A percentile compares a stretch with the other conserved stretches of the same genome.
Conservation (phyloP, 176 grass and related monocot genomes). For the Tillandsia fasciculata region DNA sequence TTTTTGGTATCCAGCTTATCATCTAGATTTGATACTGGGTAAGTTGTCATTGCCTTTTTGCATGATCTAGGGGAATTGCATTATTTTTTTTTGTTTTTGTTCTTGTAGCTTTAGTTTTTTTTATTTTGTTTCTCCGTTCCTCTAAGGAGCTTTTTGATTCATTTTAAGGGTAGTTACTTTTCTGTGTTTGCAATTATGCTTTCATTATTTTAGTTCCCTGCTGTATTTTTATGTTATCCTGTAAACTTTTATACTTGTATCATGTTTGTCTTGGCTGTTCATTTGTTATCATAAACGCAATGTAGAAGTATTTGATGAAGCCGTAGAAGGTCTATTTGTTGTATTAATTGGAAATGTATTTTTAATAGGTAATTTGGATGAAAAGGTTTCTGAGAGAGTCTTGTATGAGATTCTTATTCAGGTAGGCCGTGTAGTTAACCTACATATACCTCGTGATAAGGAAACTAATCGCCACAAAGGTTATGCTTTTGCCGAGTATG, state of each 20-base stretch:
- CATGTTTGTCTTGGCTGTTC: neutral
- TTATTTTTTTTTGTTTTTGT: neutral
- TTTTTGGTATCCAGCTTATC: too few relatives aligned
- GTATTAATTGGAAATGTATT: slow-evolving; percentile 19
- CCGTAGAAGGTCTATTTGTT: neutral
- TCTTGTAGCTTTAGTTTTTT: slow-evolving; percentile 1
- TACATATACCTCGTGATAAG: slow-evolving; percentile 94
- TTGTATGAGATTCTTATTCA: slow-evolving; percentile 97
- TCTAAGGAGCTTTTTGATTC: neutral
- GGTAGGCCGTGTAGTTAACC: slow-evolving; percentile 81
- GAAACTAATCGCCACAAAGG: slow-evolving; percentile 83
- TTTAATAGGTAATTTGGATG: slow-evolving; percentile 96
- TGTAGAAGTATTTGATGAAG: neutral
- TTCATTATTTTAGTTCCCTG: neutral
- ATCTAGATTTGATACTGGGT: too few relatives aligned
- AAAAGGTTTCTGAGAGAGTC: slow-evolving; percentile 72
- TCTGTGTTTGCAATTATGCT: too few relatives aligned
- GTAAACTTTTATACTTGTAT: neutral
- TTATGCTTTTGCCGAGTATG: slow-evolving; percentile 94
- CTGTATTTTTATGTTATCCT: neutral
- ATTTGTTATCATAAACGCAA: neutral
- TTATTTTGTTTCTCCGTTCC: slow-evolving; percentile 1
- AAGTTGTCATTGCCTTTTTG: neutral
- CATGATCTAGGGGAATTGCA: neutral
- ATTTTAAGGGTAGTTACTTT: too few relatives aligned